Evolutionary conservation across 208 protist species (phyloP), one percentile per base, ranked within the genome.

Genomic region (Leptomonas seymouri): DNA sequence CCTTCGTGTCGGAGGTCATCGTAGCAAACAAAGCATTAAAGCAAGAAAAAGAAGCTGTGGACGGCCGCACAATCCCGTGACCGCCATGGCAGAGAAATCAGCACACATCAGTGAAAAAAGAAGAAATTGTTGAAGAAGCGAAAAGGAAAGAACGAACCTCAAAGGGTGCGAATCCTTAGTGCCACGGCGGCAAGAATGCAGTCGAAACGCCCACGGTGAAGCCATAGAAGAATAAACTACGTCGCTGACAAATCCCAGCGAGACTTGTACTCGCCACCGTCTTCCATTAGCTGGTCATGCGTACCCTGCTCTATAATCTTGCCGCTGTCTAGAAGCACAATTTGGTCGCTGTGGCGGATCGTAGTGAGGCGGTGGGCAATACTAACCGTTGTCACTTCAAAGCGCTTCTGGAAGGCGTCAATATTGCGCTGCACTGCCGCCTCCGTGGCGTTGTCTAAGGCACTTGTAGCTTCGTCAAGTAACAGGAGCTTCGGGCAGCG

Each of bases 301-400:
- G 58, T 87, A 25, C 82, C 85, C 44, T 82, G 76, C 66, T 93
- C 91, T 50, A 94, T 82, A 49, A 94, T 89, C 36, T 85, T 67
- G n/a, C 86, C 91, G 45, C 67, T 63, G 64, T 95, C 86, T 21
- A 95, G 74, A 0, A 93, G 62, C 30, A 89, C 74, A 51, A 93
- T 93, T 64, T 89, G 77, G 44, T 95, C 82, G 58, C 82, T 78
- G 61, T 91, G 55, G 25, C 78, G 82, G 48, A 96, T 90, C 25
- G 89, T 96, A 5, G 89, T 89, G 48, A 96, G 81, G 45, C 91
- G 86, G 68, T 96, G 91, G 0, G 91, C 91, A 34, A 96, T 92
- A 78, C 84, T 86, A 36, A 96, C 75, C 30, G 76, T 83, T 21
- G 91, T 96, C 23, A 90, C 61, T 20, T 41, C 39, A 30, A 87